These are phyloP conservation scores for Hypoxylon fuscum DNA, from an alignment of 495 filamentous ascomycete species.

Conservation along the genomic window DNA sequence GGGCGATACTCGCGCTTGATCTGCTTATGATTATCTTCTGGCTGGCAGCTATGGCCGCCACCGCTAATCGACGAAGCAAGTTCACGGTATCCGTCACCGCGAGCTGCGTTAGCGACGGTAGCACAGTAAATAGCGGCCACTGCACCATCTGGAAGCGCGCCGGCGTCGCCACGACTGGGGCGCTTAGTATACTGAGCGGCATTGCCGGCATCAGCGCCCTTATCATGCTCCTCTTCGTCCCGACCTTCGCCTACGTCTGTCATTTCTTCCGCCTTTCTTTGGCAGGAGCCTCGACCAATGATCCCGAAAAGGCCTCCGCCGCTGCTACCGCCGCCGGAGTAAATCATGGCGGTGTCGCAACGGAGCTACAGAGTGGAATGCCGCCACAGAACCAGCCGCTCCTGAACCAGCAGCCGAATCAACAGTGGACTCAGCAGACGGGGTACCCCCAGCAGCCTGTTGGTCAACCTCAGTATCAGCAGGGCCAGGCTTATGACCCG, in stretches of 20 bases:
- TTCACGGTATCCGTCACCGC: slow-evolving; percentile 47
- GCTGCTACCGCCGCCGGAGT: slow-evolving; percentile 20
- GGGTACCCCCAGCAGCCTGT: slow-evolving; percentile 33
- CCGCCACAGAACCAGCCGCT: slow-evolving; percentile 31
- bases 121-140: slow-evolving; percentile 46
- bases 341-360: slow-evolving; percentile 13
- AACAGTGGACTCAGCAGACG: slow-evolving; percentile 40
- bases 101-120: slow-evolving; percentile 51
- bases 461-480: slow-evolving; percentile 31
- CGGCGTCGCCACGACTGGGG: slow-evolving; percentile 40
- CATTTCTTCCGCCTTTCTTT: slow-evolving; percentile 52
- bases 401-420: slow-evolving; percentile 32
- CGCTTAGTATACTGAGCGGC: slow-evolving; percentile 47
- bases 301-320: slow-evolving; percentile 49
- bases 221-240: slow-evolving; percentile 55
- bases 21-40: slow-evolving; percentile 57
- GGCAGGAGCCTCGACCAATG: slow-evolving; percentile 36
- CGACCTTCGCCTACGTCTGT: slow-evolving; percentile 53
- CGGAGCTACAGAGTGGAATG: slow-evolving; percentile 36
- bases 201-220: slow-evolving; percentile 58
- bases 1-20: slow-evolving; percentile 57
- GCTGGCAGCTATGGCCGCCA: slow-evolving; percentile 57
- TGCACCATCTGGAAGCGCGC: slow-evolving; percentile 44
- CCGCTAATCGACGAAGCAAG: slow-evolving; percentile 49
- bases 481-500: slow-evolving; percentile 30